These are phyloP conservation scores for Monilinia polystroma DNA, from an alignment of 2,329 filamentous ascomycete species.

Conservation along the genomic window DNA sequence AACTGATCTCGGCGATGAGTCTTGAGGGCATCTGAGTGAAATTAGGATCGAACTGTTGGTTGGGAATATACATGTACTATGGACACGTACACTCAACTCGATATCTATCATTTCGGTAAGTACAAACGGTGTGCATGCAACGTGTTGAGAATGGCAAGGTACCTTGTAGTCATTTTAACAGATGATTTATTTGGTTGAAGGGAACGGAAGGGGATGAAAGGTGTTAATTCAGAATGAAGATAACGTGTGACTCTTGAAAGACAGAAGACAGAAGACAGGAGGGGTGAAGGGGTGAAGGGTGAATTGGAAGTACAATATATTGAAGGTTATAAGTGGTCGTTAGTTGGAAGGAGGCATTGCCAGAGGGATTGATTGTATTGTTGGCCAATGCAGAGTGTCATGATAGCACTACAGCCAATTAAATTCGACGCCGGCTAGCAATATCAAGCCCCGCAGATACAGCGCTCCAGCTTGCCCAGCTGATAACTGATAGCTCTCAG, in stretches of 20 bases:
- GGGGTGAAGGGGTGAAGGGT: no score
- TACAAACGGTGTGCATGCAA: conserved; percentile 2
- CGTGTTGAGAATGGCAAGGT: conserved; percentile 5
- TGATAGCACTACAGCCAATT: no score
- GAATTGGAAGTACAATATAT: neutral
- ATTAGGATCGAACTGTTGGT: conserved; percentile 10
- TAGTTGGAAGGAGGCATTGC: neutral
- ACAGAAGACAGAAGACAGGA: no score
- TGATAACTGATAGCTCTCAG: no score
- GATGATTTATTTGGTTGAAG: neutral
- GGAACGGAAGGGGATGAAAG: neutral
- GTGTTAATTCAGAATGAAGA: neutral
- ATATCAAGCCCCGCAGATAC: no score
- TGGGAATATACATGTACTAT: conserved; percentile 14
- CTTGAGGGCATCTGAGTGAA: conserved; percentile 62
- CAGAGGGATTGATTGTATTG: neutral
- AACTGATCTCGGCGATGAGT: conserved; percentile 90
- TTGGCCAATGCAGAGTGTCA: conserved; percentile 5
- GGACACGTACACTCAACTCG: conserved; percentile 68
- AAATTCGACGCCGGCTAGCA: no score
- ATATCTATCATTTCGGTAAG: conserved; percentile 54
- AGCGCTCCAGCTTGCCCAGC: no score
- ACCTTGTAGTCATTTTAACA: conserved; percentile 17
- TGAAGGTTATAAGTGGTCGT: neutral
- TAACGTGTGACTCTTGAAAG: neutral